Conservation (phyloP, 148 eudicot species). For the Chenopodium album region DNA sequence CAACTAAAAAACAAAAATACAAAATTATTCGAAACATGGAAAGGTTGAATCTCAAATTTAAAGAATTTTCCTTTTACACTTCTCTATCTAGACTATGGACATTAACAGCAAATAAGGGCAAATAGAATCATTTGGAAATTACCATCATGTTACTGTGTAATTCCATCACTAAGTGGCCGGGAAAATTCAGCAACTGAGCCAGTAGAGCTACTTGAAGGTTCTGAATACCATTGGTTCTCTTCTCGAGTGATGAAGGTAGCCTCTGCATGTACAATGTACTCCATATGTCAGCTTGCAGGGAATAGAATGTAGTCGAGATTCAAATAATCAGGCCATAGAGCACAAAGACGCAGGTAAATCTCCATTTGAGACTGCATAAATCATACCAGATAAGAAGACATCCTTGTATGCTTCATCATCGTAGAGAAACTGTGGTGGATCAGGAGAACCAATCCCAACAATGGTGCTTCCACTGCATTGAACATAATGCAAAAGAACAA, state of each 20-base stretch:
- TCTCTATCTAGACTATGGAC: not conserved
- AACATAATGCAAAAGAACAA: constrained; percentile 14
- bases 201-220: constrained; percentile 48
- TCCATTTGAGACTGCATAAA: not conserved
- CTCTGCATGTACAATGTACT: constrained; percentile 51
- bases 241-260: constrained; percentile 86
- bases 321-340: not conserved
- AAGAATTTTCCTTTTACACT: not conserved
- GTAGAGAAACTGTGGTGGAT: constrained; percentile 89
- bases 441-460: constrained; percentile 93
- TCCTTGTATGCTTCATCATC: constrained; percentile 94
- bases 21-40: not conserved
- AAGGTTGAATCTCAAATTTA: not conserved
- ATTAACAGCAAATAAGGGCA: not conserved
- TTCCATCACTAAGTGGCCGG: constrained; percentile 30
- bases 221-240: constrained; percentile 69
- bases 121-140: not conserved
- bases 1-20: not conserved
- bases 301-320: not conserved
- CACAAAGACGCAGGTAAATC: not conserved
- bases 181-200: constrained; percentile 30
- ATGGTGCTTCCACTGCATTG: constrained; percentile 93
- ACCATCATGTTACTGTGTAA: constrained; percentile 22
- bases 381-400: constrained; percentile 81
- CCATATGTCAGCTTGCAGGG: constrained; percentile 1